Base-by-base conservation (phyloP, 495 filamentous ascomycete genomes). In the Neurospora hispaniola region DNA sequence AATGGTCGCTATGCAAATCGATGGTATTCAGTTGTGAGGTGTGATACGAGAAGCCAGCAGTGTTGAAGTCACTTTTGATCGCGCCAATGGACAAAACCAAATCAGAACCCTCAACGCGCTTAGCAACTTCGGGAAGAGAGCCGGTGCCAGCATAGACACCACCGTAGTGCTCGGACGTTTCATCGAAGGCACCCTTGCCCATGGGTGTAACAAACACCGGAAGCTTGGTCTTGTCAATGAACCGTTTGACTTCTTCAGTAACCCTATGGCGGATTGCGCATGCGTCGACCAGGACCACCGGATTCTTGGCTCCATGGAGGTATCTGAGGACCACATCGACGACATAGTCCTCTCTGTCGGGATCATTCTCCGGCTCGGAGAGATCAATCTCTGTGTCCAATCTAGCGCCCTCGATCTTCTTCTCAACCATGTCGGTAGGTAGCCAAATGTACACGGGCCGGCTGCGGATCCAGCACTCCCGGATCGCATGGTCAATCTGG, bases 121-220 rank as follows among this genome's bases (percentile, higher is more conserved):
- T 89, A 69, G 87, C 84, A 6, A 97, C 92, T 39, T 86, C 90
- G 0, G 87, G 80, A 59, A 90, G 88, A 16, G 89, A 92, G n/a
- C 91, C 94, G 74, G 88, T 87, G 20, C 94, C 94, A 8, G 91
- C 91, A 80, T 97, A 97, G 3, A 97, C 93, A 69, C 94, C 94
- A 23, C 93, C 92, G 76, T 92, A 98, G 73, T 87, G 90, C 11
- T 88, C 84, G 70, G 90, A 84, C 1, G 87, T 88, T 79, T 98
- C 94, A 73, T 97, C 86, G 69, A 97, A 88, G 9, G 91, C 93
- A 54, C 94, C 89, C 81, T 97, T 97, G 73, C 95, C 94, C 93
- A 97, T 96, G 2, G 94, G 94, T 0, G 93, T 89, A 23, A 96
- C 93, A 80, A 96, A 97, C 0, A 91, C 91, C 9, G 94, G 94